Evolutionary conservation across 1,139 yeast genomes (phyloP), one percentile per base, ranked within the genome.

Genomic region (Candida pseudoviswanathii): DNA sequence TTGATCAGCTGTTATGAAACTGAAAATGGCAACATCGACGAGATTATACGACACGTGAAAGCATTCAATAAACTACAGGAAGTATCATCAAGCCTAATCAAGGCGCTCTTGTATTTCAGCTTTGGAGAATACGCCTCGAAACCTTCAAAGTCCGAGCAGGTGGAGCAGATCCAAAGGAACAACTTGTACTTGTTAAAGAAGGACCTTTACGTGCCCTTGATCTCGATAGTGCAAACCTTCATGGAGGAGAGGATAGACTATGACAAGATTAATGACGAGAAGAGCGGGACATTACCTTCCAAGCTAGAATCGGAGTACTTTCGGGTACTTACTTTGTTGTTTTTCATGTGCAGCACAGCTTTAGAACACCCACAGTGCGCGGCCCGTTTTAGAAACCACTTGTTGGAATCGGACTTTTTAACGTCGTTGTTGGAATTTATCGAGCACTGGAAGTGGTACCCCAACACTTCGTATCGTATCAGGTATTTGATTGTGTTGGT

Each of bases 401-500:
- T 77, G 42, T 62, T 59, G 3, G 58, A 64, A 2, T 43, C 64
- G 0, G 70, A 77, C 36, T 41, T 86, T 1, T 56, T 89, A 42
- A 58, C 75, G 1, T 67, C 66, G 16, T 59, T 89, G 8, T 68
- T 85, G 1, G 65, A 68, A 31, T 77, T 81, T 46, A 72, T 89
- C 9, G 91, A 86, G 52, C 70, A 77, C 47, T 84, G 95, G 86
- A 78, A 90, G 54, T 83, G 90, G 85, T 54, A 70, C 43, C 77
- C 67, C 36, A 66, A 61, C 39, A 52, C 56, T 21, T 43, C 57
- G 9, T 65, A 67, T 45, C 58, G 75, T 43, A 55, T 67, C 22
- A 70, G 96, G 55, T 82, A 85, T 56, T 70, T 85, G 4, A 68
- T 87, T 1, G 60, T 78, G 33, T 56, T 90, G 1, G 58, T 84